These are phyloP conservation scores for Lachancea nothofagi DNA, from an alignment of 805 yeast species.

Conservation along the genomic window DNA sequence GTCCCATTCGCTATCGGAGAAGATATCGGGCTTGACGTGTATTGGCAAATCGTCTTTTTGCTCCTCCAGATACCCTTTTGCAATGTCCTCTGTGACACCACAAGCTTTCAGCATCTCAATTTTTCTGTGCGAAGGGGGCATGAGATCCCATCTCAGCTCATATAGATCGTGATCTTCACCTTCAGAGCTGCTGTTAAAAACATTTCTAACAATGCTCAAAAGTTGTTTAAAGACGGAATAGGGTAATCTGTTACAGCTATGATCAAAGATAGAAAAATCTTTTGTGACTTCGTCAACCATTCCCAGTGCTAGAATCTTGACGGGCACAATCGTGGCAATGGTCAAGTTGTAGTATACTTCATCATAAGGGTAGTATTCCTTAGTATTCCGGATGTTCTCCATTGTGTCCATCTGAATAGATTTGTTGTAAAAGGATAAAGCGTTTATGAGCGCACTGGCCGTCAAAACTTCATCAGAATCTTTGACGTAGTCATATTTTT, in stretches of 20 bases:
- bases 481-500: constrained; percentile 35
- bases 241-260: constrained; percentile 30
- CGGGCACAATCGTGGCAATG: constrained; percentile 18
- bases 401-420: constrained; percentile 36
- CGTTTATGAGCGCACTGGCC: constrained; percentile 38
- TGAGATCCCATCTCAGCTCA: constrained; percentile 29
- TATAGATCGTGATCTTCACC: constrained; percentile 29
- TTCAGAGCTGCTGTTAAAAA: constrained; percentile 37
- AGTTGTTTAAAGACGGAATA: constrained; percentile 41
- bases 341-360: constrained; percentile 24
- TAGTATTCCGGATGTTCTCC: constrained; percentile 25
- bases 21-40: constrained; percentile 22
- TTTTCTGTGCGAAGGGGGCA: constrained; percentile 24
- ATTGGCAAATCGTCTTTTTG: constrained; percentile 32
- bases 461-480: constrained; percentile 36
- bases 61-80: constrained; percentile 28
- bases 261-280: constrained; percentile 22
- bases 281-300: constrained; percentile 20
- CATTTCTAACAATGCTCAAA: constrained; percentile 39
- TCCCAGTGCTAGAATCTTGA: constrained; percentile 21
- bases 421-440: constrained; percentile 43
- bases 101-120: constrained; percentile 18
- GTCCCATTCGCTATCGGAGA: constrained; percentile 33
- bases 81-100: constrained; percentile 32
- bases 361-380: constrained; percentile 21